Conservation (phyloP, 352 stramenopile genomes). For the Pythium myriotylum region DNA sequence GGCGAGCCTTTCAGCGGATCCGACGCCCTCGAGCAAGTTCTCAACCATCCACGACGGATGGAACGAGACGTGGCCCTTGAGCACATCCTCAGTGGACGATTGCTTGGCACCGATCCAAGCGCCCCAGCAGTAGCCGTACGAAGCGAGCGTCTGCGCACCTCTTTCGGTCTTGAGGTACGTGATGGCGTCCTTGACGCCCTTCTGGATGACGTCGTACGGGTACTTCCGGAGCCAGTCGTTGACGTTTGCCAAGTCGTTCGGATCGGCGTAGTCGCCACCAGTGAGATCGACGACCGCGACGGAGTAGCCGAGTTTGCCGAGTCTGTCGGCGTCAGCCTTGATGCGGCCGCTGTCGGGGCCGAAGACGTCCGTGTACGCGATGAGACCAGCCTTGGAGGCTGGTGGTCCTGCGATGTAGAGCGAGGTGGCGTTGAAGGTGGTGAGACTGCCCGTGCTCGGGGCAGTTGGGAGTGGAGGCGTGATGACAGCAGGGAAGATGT, state of each 20-base stretch:
- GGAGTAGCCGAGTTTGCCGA: conserved; percentile 76
- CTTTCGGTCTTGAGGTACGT: conserved; percentile 68
- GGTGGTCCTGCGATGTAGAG: conserved; percentile 74
- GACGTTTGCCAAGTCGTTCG: conserved; percentile 30
- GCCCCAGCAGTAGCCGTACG: conserved; percentile 86
- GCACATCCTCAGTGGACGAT: conserved; percentile 43
- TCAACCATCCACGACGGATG: conserved; percentile 76
- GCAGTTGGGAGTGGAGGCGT: too few species aligned
- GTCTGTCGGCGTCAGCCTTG: too few species aligned
- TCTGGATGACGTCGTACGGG: conserved; percentile 51
- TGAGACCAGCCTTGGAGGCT: conserved; percentile 59
- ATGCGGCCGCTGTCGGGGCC: too few species aligned
- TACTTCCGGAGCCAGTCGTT: conserved; percentile 75
- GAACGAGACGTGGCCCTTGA: conserved; percentile 68
- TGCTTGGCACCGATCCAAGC: conserved; percentile 70
- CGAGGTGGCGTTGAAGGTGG: conserved; percentile 68
- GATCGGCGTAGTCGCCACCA: conserved; percentile 67
- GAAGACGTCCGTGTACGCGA: conserved; percentile 73
- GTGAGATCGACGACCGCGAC: conserved; percentile 72
- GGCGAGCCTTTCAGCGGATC: conserved; percentile 67
- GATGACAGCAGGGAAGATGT: too few species aligned
- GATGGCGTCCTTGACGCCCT: conserved; percentile 68
- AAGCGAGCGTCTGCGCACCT: conserved; percentile 52
- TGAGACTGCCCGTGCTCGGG: conserved; percentile 50
- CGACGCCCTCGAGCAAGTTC: conserved; percentile 74